These are phyloP conservation scores for Bauhinia variegata DNA, from an alignment of 306 rosid genomes.

Conservation along the genomic window DNA sequence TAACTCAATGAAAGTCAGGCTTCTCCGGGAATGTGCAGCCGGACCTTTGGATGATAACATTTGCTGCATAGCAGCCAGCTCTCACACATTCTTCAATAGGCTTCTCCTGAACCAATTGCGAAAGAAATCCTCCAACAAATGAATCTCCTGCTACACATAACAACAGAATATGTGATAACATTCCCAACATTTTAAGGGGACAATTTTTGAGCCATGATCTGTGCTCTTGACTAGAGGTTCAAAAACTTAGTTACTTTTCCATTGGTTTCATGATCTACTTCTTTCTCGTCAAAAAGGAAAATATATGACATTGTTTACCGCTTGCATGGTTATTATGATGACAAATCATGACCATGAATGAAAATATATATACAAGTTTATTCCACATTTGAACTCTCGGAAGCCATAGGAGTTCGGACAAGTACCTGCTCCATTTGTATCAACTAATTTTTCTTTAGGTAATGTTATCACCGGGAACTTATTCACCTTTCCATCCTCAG, in stretches of 20 bases:
- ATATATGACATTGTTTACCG: background rate
- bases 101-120: conserved; percentile 77
- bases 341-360: background rate
- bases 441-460: conserved; percentile 92
- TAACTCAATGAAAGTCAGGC: conserved; percentile 65
- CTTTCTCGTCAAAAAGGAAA: background rate
- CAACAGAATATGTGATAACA: conserved; percentile 14
- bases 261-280: no score
- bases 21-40: conserved; percentile 95
- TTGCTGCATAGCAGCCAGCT: conserved; percentile 86
- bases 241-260: no score
- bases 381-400: background rate
- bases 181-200: background rate
- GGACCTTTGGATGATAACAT: conserved; percentile 88
- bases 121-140: conserved; percentile 92
- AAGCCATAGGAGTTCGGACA: conserved; percentile 1
- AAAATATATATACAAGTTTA: background rate
- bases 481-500: conserved; percentile 85
- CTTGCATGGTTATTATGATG: background rate
- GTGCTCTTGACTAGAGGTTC: no score
- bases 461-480: conserved; percentile 66
- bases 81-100: conserved; percentile 77
- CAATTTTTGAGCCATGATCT: no score
- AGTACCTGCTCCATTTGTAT: conserved; percentile 95
- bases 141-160: conserved; percentile 79